phyloP scores from a whole-genome alignment of 31 red algal genomes.

The Asparagopsis taxiformis region DNA sequence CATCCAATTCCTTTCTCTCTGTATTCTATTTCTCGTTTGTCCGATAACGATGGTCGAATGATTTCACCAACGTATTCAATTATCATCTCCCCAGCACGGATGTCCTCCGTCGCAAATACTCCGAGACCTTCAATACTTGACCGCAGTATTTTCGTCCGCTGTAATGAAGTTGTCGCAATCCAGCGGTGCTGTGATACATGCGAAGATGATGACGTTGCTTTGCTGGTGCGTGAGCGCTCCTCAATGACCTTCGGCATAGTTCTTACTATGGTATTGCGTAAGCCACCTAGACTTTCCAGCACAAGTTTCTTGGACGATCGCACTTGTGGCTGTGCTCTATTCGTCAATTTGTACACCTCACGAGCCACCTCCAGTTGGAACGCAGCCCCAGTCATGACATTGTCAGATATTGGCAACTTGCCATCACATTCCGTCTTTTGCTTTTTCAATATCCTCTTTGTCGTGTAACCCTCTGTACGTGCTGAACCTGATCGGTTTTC shows the following conservation, averaged over 20 bases:
- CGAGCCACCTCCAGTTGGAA: constrained; percentile 52
- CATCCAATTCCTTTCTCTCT: constrained; percentile 66
- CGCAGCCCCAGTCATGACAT: constrained; percentile 29
- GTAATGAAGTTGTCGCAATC: constrained; percentile 36
- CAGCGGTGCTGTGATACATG: constrained; percentile 39
- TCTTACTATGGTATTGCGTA: too few species aligned
- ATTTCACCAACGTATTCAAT: constrained; percentile 94
- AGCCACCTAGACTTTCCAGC: too few species aligned
- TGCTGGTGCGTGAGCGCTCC: constrained; percentile 9
- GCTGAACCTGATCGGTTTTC: constrained; percentile 22
- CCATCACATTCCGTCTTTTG: neutral
- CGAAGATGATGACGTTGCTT: constrained; percentile 17
- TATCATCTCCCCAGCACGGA: constrained; percentile 65
- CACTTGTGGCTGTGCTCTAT: too few species aligned
- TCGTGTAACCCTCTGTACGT: constrained; percentile 29
- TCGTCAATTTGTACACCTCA: too few species aligned
- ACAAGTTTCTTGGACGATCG: too few species aligned
- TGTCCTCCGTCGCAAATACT: constrained; percentile 69
- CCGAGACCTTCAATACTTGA: constrained; percentile 82
- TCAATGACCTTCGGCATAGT: too few species aligned
- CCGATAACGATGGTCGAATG: constrained; percentile 64
- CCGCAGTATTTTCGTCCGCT: constrained; percentile 38
- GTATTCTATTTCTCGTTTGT: constrained; percentile 74
- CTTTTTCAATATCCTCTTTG: neutral
- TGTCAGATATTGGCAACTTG: constrained; percentile 7